Evolutionary conservation across 2,329 filamentous ascomycete species (phyloP).

Genomic region (Hypoxylon sp.): DNA sequence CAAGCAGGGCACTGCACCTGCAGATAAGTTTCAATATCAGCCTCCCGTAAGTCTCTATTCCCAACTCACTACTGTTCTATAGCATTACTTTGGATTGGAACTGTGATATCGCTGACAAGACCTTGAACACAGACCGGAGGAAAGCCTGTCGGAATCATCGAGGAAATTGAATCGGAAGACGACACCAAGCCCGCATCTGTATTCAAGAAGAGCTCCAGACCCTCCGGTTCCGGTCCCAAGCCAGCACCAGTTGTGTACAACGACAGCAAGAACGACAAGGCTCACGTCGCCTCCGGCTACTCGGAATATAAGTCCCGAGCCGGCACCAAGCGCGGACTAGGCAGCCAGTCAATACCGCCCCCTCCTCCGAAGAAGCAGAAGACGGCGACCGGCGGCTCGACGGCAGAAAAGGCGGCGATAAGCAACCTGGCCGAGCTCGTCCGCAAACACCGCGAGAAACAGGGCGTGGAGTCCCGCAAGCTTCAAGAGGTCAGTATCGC

Average conservation of each 20-base stretch:
- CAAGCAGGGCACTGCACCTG: constrained; percentile 44
- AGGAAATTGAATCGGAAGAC: neutral
- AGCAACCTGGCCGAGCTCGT: neutral
- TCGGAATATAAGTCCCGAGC: neutral
- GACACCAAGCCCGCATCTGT: no score
- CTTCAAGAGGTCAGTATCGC: no score
- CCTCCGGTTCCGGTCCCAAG: neutral
- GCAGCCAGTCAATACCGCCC: neutral
- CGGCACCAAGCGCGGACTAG: neutral
- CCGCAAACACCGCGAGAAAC: neutral
- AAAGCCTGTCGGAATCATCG: constrained; percentile 42
- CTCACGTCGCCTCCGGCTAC: neutral
- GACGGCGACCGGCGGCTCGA: neutral
- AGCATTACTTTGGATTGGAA: no score
- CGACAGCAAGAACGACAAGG: neutral
- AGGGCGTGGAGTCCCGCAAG: neutral
- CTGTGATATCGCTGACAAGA: neutral
- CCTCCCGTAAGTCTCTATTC: constrained; percentile 52
- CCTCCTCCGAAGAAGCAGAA: neutral
- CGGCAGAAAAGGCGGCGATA: neutral
- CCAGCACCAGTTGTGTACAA: no score
- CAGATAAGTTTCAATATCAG: constrained; percentile 53
- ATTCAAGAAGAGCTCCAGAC: no score
- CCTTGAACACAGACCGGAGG: constrained; percentile 25
- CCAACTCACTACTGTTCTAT: neutral